These are phyloP conservation scores for Ulota crispa DNA, from an alignment of 225 moss, liverwort and hornwort species.

Conservation along the genomic window DNA sequence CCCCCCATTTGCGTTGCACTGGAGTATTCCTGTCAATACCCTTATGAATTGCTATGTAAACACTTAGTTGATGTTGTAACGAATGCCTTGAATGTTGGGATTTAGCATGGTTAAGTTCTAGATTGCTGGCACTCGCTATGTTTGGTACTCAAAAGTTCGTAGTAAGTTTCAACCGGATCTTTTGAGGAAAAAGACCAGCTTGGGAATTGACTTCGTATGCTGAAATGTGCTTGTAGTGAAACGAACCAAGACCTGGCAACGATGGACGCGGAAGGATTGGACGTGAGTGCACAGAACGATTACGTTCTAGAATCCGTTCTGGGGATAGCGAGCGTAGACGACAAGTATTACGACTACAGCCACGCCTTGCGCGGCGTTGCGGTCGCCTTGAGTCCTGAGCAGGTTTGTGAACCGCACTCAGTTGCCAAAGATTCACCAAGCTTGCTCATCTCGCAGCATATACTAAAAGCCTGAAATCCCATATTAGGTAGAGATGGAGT, in stretches of 20 bases:
- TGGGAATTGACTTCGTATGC: neutral
- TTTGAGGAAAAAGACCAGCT: neutral
- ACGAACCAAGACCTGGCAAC: neutral
- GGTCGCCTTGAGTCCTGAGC: conserved; percentile 30
- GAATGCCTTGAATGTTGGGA: neutral
- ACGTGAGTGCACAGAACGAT: conserved; percentile 20
- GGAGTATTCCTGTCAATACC: neutral
- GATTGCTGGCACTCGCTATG: no score
- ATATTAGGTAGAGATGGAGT: no score
- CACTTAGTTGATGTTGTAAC: neutral
- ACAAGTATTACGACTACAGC: conserved; percentile 33
- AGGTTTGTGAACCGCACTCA: conserved; percentile 18
- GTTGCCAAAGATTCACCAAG: neutral
- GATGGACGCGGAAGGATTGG: conserved; percentile 19
- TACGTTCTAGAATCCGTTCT: conserved; percentile 22
- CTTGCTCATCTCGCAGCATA: neutral
- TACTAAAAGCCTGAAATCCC: no score
- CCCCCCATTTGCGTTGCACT: neutral
- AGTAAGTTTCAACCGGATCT: neutral
- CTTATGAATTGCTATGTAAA: no score
- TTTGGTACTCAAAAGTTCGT: neutral
- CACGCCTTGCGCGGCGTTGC: conserved; percentile 20
- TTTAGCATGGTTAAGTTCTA: no score
- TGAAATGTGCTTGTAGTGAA: conserved; percentile 23
- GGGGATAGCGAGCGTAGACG: neutral